These are phyloP conservation scores for Parachaetomium inaequale DNA, from an alignment of 495 filamentous ascomycete genomes.

Conservation along the genomic window DNA sequence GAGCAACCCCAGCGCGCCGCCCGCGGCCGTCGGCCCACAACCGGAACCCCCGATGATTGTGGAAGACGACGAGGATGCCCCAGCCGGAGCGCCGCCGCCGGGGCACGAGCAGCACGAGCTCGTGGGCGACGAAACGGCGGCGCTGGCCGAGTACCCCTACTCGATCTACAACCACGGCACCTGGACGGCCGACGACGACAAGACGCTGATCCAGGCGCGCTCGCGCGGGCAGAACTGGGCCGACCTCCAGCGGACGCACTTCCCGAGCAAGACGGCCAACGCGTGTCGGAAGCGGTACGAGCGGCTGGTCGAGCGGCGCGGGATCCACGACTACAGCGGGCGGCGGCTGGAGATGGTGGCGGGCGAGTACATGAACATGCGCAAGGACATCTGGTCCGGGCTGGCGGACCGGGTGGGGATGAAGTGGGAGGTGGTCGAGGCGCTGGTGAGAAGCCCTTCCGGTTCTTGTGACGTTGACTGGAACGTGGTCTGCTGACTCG, in stretches of 20 bases:
- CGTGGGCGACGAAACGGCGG: not conserved
- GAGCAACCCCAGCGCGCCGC: not conserved
- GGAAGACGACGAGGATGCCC: not conserved
- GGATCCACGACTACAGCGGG: constrained; percentile 61
- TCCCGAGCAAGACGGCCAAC: constrained; percentile 69
- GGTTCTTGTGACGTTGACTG: not conserved
- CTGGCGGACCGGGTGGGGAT: constrained; percentile 60
- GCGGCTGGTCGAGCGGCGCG: constrained; percentile 62
- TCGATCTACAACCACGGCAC: constrained; percentile 49
- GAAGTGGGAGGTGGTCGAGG: constrained; percentile 66
- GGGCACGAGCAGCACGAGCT: no score
- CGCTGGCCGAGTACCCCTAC: constrained; percentile 16
- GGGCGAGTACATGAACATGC: constrained; percentile 61
- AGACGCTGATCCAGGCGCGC: constrained; percentile 58
- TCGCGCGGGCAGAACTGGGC: constrained; percentile 64
- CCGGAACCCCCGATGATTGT: not conserved
- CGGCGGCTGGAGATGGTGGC: constrained; percentile 60
- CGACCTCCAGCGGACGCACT: constrained; percentile 63
- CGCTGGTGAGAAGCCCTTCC: constrained; percentile 56
- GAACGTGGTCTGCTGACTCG: not conserved
- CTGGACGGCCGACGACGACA: constrained; percentile 64
- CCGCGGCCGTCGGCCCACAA: not conserved
- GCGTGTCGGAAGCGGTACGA: constrained; percentile 79
- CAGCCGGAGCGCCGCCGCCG: no score
- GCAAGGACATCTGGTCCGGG: constrained; percentile 65